Evolutionary conservation across 1,284 basidiomycete species (phyloP).

Genomic region (Inonotus obliquus): DNA sequence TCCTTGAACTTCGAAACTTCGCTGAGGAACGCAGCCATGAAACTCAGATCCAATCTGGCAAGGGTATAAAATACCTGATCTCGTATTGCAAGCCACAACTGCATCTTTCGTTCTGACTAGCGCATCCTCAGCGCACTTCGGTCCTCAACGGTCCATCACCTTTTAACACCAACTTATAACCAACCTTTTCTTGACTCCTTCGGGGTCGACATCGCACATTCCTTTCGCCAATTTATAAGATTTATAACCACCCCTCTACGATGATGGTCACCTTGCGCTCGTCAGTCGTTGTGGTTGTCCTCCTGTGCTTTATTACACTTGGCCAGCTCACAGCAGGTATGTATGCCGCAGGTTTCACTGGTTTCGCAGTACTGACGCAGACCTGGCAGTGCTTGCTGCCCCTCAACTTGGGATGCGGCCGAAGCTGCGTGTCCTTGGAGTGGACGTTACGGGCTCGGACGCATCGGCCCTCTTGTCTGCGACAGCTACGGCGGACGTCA

Average conservation of each 20-base stretch:
- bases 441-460: neutral
- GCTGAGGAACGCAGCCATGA: neutral
- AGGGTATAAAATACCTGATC: conserved; percentile 4
- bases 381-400: conserved; percentile 2
- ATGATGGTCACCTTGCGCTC: conserved; percentile 14
- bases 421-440: conserved; percentile 7
- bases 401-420: conserved; percentile 12
- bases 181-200: neutral
- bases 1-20: neutral
- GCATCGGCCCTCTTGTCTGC: neutral
- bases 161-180: conserved; percentile 3
- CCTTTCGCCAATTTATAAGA: neutral
- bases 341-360: neutral
- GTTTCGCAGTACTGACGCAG: neutral
- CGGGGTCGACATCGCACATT: neutral
- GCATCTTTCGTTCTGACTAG: conserved; percentile 6
- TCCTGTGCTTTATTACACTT: neutral
- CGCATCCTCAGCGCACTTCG: conserved; percentile 1
- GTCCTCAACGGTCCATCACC: neutral
- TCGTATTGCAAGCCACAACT: neutral
- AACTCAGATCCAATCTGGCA: neutral
- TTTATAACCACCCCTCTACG: neutral
- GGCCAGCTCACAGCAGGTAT: conserved; percentile 4
- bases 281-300: conserved; percentile 3
- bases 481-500: neutral